Evolutionary conservation across 208 protist genomes (phyloP).

Genomic region (Plasmodiophora brassicae): DNA sequence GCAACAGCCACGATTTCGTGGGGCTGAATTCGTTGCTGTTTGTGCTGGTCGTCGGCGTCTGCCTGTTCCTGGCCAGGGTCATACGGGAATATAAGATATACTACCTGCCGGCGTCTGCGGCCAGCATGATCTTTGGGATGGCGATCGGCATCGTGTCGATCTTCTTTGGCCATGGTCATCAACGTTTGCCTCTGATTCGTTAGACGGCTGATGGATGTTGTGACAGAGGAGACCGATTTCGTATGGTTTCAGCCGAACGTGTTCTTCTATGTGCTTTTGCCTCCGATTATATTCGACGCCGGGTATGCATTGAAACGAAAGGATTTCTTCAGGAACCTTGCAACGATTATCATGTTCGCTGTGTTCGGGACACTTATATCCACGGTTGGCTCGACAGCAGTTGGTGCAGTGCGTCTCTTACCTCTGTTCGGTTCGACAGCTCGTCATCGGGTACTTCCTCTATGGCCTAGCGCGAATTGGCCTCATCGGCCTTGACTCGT

Average conservation of each 20-base stretch:
- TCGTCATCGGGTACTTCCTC: slow-evolving; percentile 38
- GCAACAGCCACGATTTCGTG: slow-evolving; percentile 17
- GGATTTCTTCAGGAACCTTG: slow-evolving; percentile 41
- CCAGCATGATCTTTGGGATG: slow-evolving; percentile 34
- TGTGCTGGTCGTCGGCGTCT: slow-evolving; percentile 1
- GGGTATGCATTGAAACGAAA: slow-evolving; percentile 32
- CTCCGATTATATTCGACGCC: slow-evolving; percentile 42
- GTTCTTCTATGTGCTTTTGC: slow-evolving; percentile 40
- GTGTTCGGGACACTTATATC: slow-evolving; percentile 43
- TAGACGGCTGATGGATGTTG: too few relatives aligned
- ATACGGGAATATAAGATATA: slow-evolving; percentile 37
- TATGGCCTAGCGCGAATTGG: slow-evolving; percentile 22
- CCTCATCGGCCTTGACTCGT: slow-evolving; percentile 12
- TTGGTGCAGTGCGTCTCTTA: background rate
- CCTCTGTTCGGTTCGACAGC: background rate
- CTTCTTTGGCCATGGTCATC: background rate
- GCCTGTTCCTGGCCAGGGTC: slow-evolving; percentile 14
- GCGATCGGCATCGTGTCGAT: background rate
- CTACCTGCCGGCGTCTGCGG: slow-evolving; percentile 37
- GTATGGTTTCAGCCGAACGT: slow-evolving; percentile 37
- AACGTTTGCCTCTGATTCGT: too few relatives aligned
- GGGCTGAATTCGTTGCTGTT: background rate
- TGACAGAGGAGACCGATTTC: slow-evolving; percentile 24
- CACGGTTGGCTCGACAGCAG: background rate
- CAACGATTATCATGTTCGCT: slow-evolving; percentile 39